phyloP scores from a whole-genome alignment of 768 basidiomycete genomes.

The Amanita subjunquillea region DNA sequence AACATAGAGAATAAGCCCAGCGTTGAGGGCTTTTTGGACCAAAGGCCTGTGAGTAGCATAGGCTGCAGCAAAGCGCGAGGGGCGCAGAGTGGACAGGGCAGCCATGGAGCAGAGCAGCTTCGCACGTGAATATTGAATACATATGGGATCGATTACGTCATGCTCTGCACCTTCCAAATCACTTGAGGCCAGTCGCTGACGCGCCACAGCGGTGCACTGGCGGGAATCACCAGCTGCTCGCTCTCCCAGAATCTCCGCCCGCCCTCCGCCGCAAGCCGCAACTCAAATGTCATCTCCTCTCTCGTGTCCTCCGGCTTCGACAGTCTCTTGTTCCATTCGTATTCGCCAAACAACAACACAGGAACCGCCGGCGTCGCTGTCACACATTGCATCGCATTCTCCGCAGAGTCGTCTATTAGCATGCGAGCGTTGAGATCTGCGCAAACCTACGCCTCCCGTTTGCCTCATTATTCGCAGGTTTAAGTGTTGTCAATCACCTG shows the following conservation, averaged over 20 bases:
- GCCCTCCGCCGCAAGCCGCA: slow-evolving; percentile 33
- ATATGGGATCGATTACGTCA: background rate
- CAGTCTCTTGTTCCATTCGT: slow-evolving; percentile 63
- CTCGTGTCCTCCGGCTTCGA: slow-evolving; percentile 32
- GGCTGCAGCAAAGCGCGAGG: slow-evolving; percentile 32
- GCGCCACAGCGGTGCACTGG: slow-evolving; percentile 36
- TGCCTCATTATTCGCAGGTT: background rate
- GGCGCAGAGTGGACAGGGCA: slow-evolving; percentile 22
- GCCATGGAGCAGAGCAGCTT: slow-evolving; percentile 14
- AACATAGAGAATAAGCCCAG: slow-evolving; percentile 62
- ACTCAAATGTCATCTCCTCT: slow-evolving; percentile 46
- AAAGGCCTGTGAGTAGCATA: slow-evolving; percentile 61
- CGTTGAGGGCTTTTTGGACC: slow-evolving; percentile 63
- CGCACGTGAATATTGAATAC: background rate
- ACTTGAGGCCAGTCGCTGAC: slow-evolving; percentile 59
- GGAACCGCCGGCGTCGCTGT: slow-evolving; percentile 37
- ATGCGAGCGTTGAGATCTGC: slow-evolving; percentile 49
- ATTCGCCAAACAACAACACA: slow-evolving; percentile 66
- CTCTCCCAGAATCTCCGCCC: slow-evolving; percentile 48
- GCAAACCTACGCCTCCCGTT: slow-evolving; percentile 38
- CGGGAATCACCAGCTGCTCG: slow-evolving; percentile 38
- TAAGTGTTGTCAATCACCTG: slow-evolving; percentile 28
- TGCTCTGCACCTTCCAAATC: slow-evolving; percentile 28
- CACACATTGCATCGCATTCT: slow-evolving; percentile 60
- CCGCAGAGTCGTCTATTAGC: slow-evolving; percentile 73